Evolutionary conservation across 31 red algal species (phyloP), one percentile per base, ranked within the genome.

Genomic region (Asparagopsis taxiformis): DNA sequence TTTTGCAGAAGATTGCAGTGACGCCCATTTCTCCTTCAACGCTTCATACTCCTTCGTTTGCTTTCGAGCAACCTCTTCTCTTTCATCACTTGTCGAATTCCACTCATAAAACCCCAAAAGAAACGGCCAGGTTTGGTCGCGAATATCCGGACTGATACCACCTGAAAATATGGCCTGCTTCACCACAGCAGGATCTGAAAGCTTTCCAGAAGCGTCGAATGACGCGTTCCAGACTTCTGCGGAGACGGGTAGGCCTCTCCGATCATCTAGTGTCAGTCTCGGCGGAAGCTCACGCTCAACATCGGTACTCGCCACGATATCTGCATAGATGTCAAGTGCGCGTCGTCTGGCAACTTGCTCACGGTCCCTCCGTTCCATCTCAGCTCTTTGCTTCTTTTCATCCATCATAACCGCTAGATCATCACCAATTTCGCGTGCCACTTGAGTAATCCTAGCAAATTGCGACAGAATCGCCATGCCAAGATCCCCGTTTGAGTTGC

Each of bases 61-160:
- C 49, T 62, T 55, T n/a, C 65, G 55, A 16, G 61, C 32, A 51
- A 74, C 52, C 34, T 63, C 41, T 17, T 67, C 39, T 46, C 83
- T 43, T 66, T 88, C 61, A 11, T 59, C 71, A 17, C 38, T 24
- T n/a, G 39, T 55, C 29, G 76, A 68, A 23, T 60, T 49, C 92
- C 92, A 96, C 24, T 29, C 35, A 59, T 73, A 90, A 43, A 90
- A 82, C 9, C 85, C 92, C 10, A 91, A 54, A 0, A 96, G 30
- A 51, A 79, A 90, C 1, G 85, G 85, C 90, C 90, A 93, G n/a
- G 80, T 44, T 39, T 33, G 62, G 19, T 34, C 30, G 23, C 90
- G 90, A 8, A 63, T 54, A 50, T 57, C 68, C 20, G 29, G 20
- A 19, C 82, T 75, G 15, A 93, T 66, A 62, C 90, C 90, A 29